Percentiles rank a stretch among this genome's conserved stretches.
Evolutionary conservation across 2,329 filamentous ascomycete species (phyloP).

Genomic region (Myrmaecium sp.): DNA sequence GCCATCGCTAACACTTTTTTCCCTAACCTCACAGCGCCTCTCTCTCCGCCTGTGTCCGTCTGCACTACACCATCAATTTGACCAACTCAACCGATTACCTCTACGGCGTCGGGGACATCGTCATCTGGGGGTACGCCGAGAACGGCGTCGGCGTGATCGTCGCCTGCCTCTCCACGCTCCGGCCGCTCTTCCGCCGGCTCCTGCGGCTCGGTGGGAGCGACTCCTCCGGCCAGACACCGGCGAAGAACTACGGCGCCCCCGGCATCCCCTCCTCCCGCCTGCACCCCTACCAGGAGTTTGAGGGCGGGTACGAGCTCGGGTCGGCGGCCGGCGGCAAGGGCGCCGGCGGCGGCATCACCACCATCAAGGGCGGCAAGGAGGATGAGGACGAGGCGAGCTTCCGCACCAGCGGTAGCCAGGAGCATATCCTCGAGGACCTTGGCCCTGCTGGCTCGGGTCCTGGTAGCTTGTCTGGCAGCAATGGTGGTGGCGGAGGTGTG

Average conservation of each 20-base stretch:
- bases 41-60: conserved; percentile 16
- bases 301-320: conserved; percentile 5
- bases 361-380: conserved; percentile 4
- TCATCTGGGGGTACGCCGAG: conserved; percentile 21
- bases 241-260: conserved; percentile 2
- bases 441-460: too few relatives aligned
- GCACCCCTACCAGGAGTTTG: conserved; percentile 5
- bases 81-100: conserved; percentile 16
- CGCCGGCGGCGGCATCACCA: not conserved
- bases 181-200: conserved; percentile 15
- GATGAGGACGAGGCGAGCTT: conserved; percentile 2
- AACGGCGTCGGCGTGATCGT: conserved; percentile 20
- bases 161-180: conserved; percentile 16
- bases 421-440: conserved; percentile 6
- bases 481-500: too few relatives aligned
- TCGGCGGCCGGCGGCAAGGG: conserved; percentile 1
- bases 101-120: conserved; percentile 16
- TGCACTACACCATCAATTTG: conserved; percentile 19
- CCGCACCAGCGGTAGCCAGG: conserved; percentile 6
- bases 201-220: conserved; percentile 8
- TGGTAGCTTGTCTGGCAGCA: too few relatives aligned
- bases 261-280: conserved; percentile 1
- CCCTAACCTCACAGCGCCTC: conserved; percentile 6
- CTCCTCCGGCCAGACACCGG: not conserved
- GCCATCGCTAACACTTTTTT: not conserved